Percentiles rank a stretch among this genome's conserved stretches.
phyloP scores from a whole-genome alignment of 2,329 filamentous ascomycete species.

The Trichoderma arundinaceum region DNA sequence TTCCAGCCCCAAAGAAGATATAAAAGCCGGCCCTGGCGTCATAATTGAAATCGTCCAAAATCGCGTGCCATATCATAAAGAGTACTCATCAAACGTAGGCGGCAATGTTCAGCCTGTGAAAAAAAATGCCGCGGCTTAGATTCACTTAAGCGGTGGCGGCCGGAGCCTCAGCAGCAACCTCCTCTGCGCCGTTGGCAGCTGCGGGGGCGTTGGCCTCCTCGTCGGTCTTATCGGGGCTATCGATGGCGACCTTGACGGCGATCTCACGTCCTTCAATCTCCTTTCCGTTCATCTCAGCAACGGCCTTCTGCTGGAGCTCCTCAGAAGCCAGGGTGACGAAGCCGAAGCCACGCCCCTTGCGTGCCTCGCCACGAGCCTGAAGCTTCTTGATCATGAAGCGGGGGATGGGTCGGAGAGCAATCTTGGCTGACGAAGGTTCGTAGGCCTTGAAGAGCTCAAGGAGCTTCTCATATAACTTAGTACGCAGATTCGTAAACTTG shows the following conservation, averaged over 20 bases:
- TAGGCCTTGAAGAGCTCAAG: slow-evolving; percentile 96
- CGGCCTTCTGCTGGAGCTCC: slow-evolving; percentile 96
- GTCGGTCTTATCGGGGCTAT: slow-evolving; percentile 94
- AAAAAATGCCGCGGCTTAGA: slow-evolving; percentile 34
- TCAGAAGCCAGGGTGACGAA: slow-evolving; percentile 96
- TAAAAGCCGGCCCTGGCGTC: slow-evolving; percentile 40
- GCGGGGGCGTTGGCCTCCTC: slow-evolving; percentile 75
- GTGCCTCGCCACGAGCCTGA: slow-evolving; percentile 94
- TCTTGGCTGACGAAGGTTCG: slow-evolving; percentile 93
- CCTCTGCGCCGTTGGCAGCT: slow-evolving; percentile 52
- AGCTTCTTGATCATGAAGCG: slow-evolving; percentile 99
- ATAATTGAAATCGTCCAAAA: slow-evolving; percentile 49
- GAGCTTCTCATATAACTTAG: slow-evolving; percentile 64
- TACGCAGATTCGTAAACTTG: not conserved
- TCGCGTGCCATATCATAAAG: slow-evolving; percentile 49
- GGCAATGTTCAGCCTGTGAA: slow-evolving; percentile 39
- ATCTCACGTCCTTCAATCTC: slow-evolving; percentile 99
- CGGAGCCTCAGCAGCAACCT: slow-evolving; percentile 38
- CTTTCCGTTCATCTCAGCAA: slow-evolving; percentile 98
- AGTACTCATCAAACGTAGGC: slow-evolving; percentile 41
- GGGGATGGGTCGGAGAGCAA: slow-evolving; percentile 95
- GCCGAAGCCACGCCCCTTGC: slow-evolving; percentile 98
- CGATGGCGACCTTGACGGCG: slow-evolving; percentile 99
- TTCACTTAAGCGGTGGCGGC: slow-evolving; percentile 43
- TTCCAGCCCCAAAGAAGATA: slow-evolving; percentile 38